A percentile compares a stretch with the other conserved stretches of the same genome.
These are phyloP conservation scores for Erodium texanum DNA, from an alignment of 441 rosid genomes.

Conservation along the genomic window DNA sequence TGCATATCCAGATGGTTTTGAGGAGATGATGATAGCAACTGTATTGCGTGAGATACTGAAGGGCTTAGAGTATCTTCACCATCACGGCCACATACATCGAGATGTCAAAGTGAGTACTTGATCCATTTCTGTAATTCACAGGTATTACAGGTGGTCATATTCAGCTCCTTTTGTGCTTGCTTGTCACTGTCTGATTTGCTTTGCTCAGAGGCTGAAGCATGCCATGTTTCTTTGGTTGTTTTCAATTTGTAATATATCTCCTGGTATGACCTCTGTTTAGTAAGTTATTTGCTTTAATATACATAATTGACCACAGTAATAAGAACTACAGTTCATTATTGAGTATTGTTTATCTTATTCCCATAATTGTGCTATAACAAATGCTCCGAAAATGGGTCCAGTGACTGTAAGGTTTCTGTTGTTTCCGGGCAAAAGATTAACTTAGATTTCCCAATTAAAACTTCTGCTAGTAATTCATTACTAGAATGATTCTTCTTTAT, in stretches of 20 bases:
- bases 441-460: neutral
- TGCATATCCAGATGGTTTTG: slow-evolving; percentile 86
- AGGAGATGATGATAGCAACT: slow-evolving; percentile 83
- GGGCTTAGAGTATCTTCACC: slow-evolving; percentile 94
- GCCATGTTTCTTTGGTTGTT: neutral
- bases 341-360: neutral
- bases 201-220: neutral
- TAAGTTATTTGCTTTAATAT: neutral
- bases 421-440: neutral
- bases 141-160: neutral
- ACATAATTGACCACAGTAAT: neutral
- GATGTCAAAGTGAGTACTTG: slow-evolving; percentile 69
- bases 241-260: neutral
- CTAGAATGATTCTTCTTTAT: neutral
- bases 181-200: neutral
- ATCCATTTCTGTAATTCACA: neutral
- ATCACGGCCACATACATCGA: slow-evolving; percentile 95
- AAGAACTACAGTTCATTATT: neutral
- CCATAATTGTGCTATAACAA: neutral
- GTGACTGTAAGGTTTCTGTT: neutral
- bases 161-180: neutral
- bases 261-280: neutral
- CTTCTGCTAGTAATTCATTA: neutral
- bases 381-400: neutral
- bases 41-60: slow-evolving; percentile 73